Evolutionary conservation across 805 yeast genomes (phyloP).

Genomic region (Kuraishia piskuri): DNA sequence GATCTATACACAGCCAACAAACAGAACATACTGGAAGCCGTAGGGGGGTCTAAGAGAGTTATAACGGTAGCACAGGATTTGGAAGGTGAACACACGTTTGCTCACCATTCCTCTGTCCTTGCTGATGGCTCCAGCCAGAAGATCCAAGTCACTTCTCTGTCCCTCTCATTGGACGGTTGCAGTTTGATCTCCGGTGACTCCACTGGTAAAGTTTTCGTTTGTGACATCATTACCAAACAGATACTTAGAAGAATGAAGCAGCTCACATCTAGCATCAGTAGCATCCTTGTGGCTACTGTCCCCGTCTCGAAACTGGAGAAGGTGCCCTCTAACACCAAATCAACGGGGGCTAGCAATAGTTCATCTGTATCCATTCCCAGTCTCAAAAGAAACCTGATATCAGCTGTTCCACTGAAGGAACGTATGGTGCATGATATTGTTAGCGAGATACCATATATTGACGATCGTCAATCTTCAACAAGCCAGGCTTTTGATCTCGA

Average conservation of each 20-base stretch:
- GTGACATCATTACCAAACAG: slow-evolving; percentile 67
- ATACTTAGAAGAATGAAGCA: slow-evolving; percentile 46
- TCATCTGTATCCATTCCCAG: slow-evolving; percentile 30
- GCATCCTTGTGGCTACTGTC: slow-evolving; percentile 12
- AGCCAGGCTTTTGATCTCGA: slow-evolving; percentile 30
- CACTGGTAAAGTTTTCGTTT: slow-evolving; percentile 55
- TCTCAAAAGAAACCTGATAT: slow-evolving; percentile 51
- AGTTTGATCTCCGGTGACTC: slow-evolving; percentile 64
- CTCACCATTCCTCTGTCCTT: slow-evolving; percentile 32
- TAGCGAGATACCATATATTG: neutral
- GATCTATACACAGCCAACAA: slow-evolving; percentile 38
- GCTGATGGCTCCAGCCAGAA: slow-evolving; percentile 4
- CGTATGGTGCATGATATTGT: slow-evolving; percentile 28
- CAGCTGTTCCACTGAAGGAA: slow-evolving; percentile 27
- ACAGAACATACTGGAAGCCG: slow-evolving; percentile 36
- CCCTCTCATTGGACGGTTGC: slow-evolving; percentile 69
- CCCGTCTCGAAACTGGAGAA: neutral
- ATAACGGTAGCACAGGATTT: slow-evolving; percentile 43
- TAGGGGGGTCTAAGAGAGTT: slow-evolving; percentile 50
- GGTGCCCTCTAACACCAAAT: neutral
- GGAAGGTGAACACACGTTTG: slow-evolving; percentile 40
- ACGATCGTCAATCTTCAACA: slow-evolving; percentile 3
- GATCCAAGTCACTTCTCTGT: slow-evolving; percentile 40
- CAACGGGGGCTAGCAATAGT: neutral
- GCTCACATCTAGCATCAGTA: slow-evolving; percentile 17